phyloP scores from a whole-genome alignment of 192 early-diverging fungal species.

The Gamsiella multidivaricata region DNA sequence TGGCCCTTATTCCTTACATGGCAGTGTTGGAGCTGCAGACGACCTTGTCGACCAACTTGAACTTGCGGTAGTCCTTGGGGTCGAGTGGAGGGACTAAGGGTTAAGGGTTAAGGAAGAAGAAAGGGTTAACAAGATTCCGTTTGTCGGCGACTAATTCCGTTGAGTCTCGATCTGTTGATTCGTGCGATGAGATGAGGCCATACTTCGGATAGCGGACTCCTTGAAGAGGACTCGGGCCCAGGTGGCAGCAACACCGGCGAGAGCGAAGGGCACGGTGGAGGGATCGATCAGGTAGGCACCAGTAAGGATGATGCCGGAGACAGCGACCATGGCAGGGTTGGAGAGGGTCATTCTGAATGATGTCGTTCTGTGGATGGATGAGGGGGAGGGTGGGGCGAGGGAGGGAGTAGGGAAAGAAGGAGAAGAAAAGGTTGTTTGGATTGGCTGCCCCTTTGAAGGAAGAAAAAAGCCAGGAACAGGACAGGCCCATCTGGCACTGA shows the following conservation, averaged over 20 bases:
- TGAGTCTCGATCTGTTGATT: too few species aligned
- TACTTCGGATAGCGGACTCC: conserved; percentile 28
- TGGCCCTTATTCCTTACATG: conserved; percentile 62
- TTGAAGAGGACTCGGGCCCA: conserved; percentile 42
- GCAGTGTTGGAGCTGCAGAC: conserved; percentile 87
- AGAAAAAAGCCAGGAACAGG: background rate
- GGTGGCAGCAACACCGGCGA: conserved; percentile 48
- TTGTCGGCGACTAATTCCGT: too few species aligned
- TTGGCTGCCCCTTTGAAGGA: background rate
- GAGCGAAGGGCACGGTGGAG: conserved; percentile 26
- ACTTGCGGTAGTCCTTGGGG: conserved; percentile 78
- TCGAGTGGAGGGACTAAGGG: conserved; percentile 66
- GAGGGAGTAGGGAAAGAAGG: background rate
- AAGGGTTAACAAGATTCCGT: background rate
- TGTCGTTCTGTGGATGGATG: background rate
- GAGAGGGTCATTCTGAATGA: conserved; percentile 39
- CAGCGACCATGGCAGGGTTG: conserved; percentile 32
- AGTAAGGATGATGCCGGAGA: conserved; percentile 33
- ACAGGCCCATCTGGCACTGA: background rate
- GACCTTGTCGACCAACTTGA: conserved; percentile 82
- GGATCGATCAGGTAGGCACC: conserved; percentile 41
- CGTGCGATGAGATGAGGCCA: too few species aligned
- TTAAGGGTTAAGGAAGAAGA: background rate
- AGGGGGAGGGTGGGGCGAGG: background rate
- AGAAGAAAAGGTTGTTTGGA: conserved; percentile 18